phyloP scores from a whole-genome alignment of 257 asterid species.

The Capsicum pubescens region DNA sequence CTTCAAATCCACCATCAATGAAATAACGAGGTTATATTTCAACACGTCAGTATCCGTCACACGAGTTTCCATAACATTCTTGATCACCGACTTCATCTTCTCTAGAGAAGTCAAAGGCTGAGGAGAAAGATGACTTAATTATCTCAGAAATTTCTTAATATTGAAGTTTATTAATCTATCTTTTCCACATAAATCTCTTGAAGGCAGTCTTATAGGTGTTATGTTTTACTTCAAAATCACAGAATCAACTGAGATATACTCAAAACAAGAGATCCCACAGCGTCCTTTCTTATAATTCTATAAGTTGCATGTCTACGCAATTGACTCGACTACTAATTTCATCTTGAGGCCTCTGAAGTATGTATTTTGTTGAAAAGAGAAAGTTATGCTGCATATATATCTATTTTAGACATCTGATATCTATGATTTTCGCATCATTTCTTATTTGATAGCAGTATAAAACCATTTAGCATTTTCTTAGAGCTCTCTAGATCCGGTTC shows the following conservation, averaged over 20 bases:
- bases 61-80: background rate
- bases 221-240: background rate
- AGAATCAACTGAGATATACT: background rate
- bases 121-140: no score
- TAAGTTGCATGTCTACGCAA: background rate
- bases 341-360: background rate
- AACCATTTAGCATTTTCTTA: background rate
- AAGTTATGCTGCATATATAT: background rate
- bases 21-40: background rate
- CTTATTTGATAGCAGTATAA: background rate
- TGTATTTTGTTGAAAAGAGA: background rate
- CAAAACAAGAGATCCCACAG: background rate
- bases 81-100: background rate
- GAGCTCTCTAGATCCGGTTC: no score
- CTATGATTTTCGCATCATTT: background rate
- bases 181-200: no score
- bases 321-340: background rate
- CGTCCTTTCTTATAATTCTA: background rate
- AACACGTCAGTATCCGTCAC: background rate
- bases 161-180: no score
- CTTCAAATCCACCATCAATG: background rate
- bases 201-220: background rate
- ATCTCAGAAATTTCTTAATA: no score
- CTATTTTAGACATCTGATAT: background rate
- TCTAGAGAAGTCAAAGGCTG: no score